Percentiles rank a stretch among this genome's conserved stretches.
phyloP scores from a whole-genome alignment of 148 eudicot species.

The Cornus kousa region DNA sequence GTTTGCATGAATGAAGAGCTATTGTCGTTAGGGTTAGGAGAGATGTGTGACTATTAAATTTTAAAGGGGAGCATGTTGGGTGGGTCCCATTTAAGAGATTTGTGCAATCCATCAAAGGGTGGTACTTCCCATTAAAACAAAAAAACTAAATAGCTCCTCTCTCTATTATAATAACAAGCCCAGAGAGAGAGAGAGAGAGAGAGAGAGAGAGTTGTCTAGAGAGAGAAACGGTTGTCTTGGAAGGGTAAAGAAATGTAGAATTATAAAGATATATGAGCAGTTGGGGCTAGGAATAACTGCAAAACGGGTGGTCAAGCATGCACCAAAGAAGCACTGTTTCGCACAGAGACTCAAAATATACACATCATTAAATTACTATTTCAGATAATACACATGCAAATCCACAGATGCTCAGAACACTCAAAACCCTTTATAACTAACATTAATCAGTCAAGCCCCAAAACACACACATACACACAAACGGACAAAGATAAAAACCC shows the following conservation, averaged over 20 bases:
- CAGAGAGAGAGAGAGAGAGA: neutral
- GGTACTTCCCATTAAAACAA: conserved; percentile 11
- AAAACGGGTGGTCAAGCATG: conserved; percentile 24
- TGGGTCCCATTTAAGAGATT: conserved; percentile 2
- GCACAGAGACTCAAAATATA: conserved; percentile 17
- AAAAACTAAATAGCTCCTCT: neutral
- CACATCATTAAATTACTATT: conserved; percentile 12
- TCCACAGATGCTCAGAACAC: neutral
- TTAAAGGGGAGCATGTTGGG: conserved; percentile 23
- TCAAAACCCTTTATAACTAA: neutral
- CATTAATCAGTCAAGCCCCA: neutral
- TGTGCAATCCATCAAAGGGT: conserved; percentile 11
- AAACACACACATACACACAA: neutral
- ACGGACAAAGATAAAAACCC: neutral
- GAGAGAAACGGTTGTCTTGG: conserved; percentile 31
- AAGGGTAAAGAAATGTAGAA: conserved; percentile 20
- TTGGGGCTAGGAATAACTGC: conserved; percentile 36
- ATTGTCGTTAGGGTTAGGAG: conserved; percentile 41
- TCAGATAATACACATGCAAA: neutral
- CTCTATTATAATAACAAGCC: neutral
- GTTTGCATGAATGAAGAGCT: conserved; percentile 63
- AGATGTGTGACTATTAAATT: neutral
- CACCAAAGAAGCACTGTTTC: conserved; percentile 17
- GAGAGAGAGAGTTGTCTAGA: neutral
- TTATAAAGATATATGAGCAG: conserved; percentile 12